Base-by-base conservation (phyloP, 805 yeast genomes). In the Saccharomycopsis sp. region DNA sequence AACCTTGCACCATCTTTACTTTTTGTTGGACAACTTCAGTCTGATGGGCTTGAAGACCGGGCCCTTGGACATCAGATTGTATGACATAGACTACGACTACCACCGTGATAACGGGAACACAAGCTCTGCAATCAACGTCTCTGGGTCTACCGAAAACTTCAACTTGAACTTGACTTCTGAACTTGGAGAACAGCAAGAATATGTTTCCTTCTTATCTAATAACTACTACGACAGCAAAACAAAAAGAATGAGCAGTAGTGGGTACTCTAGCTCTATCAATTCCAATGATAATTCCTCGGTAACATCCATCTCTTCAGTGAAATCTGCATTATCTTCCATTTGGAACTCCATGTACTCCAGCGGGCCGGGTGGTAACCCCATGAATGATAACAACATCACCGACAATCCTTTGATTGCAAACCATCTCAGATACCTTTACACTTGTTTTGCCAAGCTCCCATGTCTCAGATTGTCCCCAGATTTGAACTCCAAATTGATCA, bases 381-480 rank as follows among this genome's bases (percentile, higher is more conserved):
- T 12, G 12, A 23, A 35, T 16, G 43, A 48, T 16, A 26, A 31
- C 27, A 40, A 34, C 20, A 23, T 49, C 13, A 34, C 52, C 7
- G 60, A 56, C 31, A 40, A 49, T 19, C 52, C 52, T 38, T 48
- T 56, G 9, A 34, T 56, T 30, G 68, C 62, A 30, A 72, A 68
- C 48, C 79, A 75, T 48, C 56, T 74, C 34, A 39, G 34, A 49
- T 77, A 77, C 56, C 54, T 77, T 21, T 73, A 75, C 53, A 68
- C 77, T 13, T 76, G 80, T 3, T 78, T 77, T 55, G 72, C 81
- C 3, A 77, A 77, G 48, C 61, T 77, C 20, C 84, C 85, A 0
- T 75, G 83, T 53, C 62, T 77, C 38, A 60, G 80, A 26, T 54
- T 77, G 41, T 70, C 77, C 9, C 78, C 79, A 8, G 79, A 75